Conservation (phyloP, 2,329 filamentous ascomycete genomes). For the Nigrograna mackinnonii region DNA sequence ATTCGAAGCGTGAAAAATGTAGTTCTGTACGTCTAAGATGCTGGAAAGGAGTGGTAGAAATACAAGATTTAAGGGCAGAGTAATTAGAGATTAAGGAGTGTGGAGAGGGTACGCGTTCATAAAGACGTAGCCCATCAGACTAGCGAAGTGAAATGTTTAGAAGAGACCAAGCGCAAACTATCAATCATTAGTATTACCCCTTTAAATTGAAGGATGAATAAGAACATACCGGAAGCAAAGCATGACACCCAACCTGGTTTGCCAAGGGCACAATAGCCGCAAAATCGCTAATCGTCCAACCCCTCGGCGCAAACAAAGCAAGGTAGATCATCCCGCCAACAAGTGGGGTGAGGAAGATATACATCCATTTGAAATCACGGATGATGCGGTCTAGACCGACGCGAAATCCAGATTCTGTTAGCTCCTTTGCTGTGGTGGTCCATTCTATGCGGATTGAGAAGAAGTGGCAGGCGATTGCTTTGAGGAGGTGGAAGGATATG, state of each 20-base stretch:
- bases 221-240: slow-evolving; percentile 66
- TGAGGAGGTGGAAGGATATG: slow-evolving; percentile 76
- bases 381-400: slow-evolving; percentile 80
- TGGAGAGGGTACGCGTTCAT: not conserved
- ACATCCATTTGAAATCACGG: slow-evolving; percentile 70
- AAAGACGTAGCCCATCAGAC: not conserved
- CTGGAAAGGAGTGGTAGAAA: slow-evolving; percentile 4
- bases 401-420: slow-evolving; percentile 81
- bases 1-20: too few relatives aligned
- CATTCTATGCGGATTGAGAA: slow-evolving; percentile 84
- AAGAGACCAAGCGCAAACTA: slow-evolving; percentile 20
- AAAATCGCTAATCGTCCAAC: slow-evolving; percentile 49
- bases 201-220: not conserved
- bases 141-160: slow-evolving; percentile 2
- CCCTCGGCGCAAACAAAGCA: slow-evolving; percentile 67
- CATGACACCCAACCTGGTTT: slow-evolving; percentile 69
- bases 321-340: slow-evolving; percentile 67
- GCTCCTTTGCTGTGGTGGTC: slow-evolving; percentile 82
- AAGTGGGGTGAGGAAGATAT: slow-evolving; percentile 66
- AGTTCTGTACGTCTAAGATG: not conserved
- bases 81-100: not conserved
- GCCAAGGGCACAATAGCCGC: slow-evolving; percentile 78
- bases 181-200: not conserved
- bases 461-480: slow-evolving; percentile 79
- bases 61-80: not conserved